These are phyloP conservation scores for Dipodascus albidus DNA, from an alignment of 805 yeast genomes.

Conservation along the genomic window DNA sequence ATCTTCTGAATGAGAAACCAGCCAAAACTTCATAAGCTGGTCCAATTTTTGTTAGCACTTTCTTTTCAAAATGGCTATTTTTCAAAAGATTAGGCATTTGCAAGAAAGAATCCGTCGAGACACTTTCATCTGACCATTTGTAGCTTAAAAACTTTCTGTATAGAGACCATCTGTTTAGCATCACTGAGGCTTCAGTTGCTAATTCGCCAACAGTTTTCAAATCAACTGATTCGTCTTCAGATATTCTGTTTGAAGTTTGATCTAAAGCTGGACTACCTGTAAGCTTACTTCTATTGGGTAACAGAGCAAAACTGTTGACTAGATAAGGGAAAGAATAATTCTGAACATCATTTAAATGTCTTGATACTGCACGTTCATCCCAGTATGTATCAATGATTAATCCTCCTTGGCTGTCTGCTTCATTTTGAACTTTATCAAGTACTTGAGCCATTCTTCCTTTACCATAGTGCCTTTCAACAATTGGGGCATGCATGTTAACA, in stretches of 20 bases:
- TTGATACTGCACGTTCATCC: conserved; percentile 55
- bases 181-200: conserved; percentile 58
- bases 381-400: conserved; percentile 76
- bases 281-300: conserved; percentile 9
- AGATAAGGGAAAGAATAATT: conserved; percentile 42
- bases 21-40: conserved; percentile 56
- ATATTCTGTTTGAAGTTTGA: conserved; percentile 2
- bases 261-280: conserved; percentile 20
- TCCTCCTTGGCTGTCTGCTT: conserved; percentile 89
- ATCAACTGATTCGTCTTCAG: conserved; percentile 9
- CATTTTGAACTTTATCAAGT: conserved; percentile 64
- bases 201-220: conserved; percentile 58
- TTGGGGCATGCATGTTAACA: conserved; percentile 73
- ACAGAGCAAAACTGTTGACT: conserved; percentile 23
- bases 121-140: conserved; percentile 41
- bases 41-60: conserved; percentile 39
- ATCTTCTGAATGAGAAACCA: conserved; percentile 58
- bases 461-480: conserved; percentile 69
- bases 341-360: conserved; percentile 42
- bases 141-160: conserved; percentile 53
- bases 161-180: conserved; percentile 68
- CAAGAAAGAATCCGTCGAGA: neutral
- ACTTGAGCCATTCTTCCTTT: conserved; percentile 45
- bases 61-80: conserved; percentile 43
- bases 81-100: conserved; percentile 40